These are phyloP conservation scores for Castanospermum australe DNA, from an alignment of 306 rosid species.

Conservation along the genomic window DNA sequence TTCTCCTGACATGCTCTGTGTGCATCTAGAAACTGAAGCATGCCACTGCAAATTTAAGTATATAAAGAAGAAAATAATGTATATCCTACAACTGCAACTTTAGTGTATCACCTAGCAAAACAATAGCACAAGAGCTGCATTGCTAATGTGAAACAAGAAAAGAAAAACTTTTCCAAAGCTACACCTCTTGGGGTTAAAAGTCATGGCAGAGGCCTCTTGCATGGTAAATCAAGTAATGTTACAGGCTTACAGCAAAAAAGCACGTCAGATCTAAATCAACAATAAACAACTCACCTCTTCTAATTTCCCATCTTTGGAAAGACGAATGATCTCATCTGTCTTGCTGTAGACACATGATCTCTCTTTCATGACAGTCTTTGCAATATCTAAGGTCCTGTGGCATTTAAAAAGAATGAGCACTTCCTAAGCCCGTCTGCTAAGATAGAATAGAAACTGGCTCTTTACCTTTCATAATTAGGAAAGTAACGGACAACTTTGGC, in stretches of 20 bases:
- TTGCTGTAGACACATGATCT: conserved; percentile 60
- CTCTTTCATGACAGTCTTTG: conserved; percentile 77
- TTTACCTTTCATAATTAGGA: conserved; percentile 81
- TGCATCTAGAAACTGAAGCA: not conserved
- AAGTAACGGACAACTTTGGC: conserved; percentile 91
- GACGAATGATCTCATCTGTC: conserved; percentile 66
- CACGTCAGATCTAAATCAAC: conserved; percentile 12
- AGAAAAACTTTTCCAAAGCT: not conserved
- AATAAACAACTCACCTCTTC: conserved; percentile 50
- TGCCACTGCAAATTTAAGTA: not conserved
- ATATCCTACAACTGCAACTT: not conserved
- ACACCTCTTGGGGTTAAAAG: not conserved
- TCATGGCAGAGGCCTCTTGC: not conserved
- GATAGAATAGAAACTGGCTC: conserved; percentile 3
- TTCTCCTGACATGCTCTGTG: not conserved
- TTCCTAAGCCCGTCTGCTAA: conserved; percentile 5
- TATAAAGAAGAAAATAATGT: not conserved
- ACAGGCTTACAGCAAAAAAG: not conserved
- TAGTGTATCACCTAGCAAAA: not conserved
- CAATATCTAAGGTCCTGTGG: conserved; percentile 71
- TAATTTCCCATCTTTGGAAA: conserved; percentile 69
- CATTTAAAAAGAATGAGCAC: conserved; percentile 37
- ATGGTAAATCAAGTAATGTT: not conserved
- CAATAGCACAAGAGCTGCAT: not conserved
- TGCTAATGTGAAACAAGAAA: not conserved